Conservation (phyloP, 2,329 filamentous ascomycete species). For the Amylocarpus encephaloides region DNA sequence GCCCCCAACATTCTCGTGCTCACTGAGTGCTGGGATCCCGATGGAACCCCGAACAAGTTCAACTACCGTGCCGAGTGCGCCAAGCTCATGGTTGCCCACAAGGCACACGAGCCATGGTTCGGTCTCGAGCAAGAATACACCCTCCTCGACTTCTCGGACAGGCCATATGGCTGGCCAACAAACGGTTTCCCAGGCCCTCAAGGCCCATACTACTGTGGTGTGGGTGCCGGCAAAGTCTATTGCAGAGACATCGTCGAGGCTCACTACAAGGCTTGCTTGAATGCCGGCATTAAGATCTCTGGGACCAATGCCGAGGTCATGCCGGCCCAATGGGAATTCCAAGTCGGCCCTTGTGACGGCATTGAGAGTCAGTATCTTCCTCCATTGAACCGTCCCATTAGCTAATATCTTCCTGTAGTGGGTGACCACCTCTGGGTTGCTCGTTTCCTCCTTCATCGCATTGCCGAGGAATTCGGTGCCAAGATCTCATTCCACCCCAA, state of each 20-base stretch:
- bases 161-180: slow-evolving; percentile 87
- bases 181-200: slow-evolving; percentile 75
- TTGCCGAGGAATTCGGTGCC: slow-evolving; percentile 93
- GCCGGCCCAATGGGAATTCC: slow-evolving; percentile 97
- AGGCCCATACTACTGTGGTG: slow-evolving; percentile 97
- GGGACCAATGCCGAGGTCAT: slow-evolving; percentile 99
- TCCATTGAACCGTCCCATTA: neutral
- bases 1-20: slow-evolving; percentile 92
- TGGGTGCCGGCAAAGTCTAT: slow-evolving; percentile 93
- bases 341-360: slow-evolving; percentile 83
- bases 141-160: slow-evolving; percentile 75
- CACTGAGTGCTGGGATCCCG: slow-evolving; percentile 87
- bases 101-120: slow-evolving; percentile 86
- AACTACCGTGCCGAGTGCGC: slow-evolving; percentile 92
- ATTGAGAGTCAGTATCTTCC: slow-evolving; percentile 60
- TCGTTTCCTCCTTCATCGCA: slow-evolving; percentile 80
- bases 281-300: slow-evolving; percentile 85
- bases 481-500: slow-evolving; percentile 95
- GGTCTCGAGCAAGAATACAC: slow-evolving; percentile 98
- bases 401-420: slow-evolving; percentile 45
- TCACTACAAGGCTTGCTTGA: slow-evolving; percentile 81
- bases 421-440: slow-evolving; percentile 96
- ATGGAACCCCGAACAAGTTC: slow-evolving; percentile 95
- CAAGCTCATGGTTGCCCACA: slow-evolving; percentile 84
- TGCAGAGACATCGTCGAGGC: slow-evolving; percentile 97